Percentiles rank a stretch among this genome's conserved stretches.
Evolutionary conservation across 192 early-diverging fungal species (phyloP).

Genomic region (Rhizoclosmatium globosum): DNA sequence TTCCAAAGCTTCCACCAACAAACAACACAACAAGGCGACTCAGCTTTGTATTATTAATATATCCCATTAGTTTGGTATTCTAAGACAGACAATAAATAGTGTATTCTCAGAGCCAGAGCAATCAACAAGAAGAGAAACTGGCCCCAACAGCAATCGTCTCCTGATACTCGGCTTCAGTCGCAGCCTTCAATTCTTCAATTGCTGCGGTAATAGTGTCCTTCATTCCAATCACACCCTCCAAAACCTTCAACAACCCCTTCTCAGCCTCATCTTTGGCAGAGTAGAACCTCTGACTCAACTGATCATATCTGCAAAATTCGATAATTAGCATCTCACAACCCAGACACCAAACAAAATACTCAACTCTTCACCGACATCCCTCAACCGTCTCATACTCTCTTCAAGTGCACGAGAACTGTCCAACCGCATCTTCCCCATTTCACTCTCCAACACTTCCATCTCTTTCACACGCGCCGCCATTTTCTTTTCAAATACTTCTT

Average conservation of each 20-base stretch:
- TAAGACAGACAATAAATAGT: too few species aligned
- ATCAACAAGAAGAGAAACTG: not conserved
- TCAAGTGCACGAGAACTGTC: conserved; percentile 38
- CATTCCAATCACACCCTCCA: conserved; percentile 51
- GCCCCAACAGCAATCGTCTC: not conserved
- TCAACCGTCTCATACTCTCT: conserved; percentile 37
- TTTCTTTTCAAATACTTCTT: conserved; percentile 46
- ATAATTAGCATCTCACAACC: not conserved
- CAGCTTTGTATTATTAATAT: too few species aligned
- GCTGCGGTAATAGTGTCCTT: conserved; percentile 43
- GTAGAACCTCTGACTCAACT: conserved; percentile 37
- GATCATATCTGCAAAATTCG: conserved; percentile 41
- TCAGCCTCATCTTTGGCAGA: conserved; percentile 35
- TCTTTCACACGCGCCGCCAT: conserved; percentile 36
- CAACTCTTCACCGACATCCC: not conserved
- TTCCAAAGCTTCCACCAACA: too few species aligned
- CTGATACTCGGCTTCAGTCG: conserved; percentile 21
- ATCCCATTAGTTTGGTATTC: too few species aligned
- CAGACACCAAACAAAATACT: conserved; percentile 19
- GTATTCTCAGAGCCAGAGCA: not conserved
- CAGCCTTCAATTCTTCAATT: conserved; percentile 45
- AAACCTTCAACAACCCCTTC: conserved; percentile 40
- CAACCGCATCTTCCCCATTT: conserved; percentile 48
- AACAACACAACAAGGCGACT: too few species aligned
- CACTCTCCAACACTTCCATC: conserved; percentile 50